Evolutionary conservation across 2,329 filamentous ascomycete species (phyloP), one percentile per base, ranked within the genome.

Genomic region (Tothia fuscella): DNA sequence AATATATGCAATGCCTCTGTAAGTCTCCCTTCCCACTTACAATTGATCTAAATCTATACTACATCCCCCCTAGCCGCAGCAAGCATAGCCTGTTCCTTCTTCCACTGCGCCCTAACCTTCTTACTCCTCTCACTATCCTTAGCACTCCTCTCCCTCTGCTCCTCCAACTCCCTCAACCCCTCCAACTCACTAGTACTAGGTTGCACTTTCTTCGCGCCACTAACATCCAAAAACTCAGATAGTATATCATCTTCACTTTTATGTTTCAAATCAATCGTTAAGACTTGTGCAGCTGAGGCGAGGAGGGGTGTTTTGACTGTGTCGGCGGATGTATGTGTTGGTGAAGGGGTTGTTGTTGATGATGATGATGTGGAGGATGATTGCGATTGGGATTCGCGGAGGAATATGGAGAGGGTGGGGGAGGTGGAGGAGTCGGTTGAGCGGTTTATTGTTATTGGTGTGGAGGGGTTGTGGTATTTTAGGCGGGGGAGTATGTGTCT

Each of bases 401-500:
- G n/a, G n/a, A n/a, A n/a, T n/a, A n/a, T n/a, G n/a, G n/a, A n/a
- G n/a, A n/a, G n/a, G n/a, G n/a, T n/a, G n/a, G n/a, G n/a, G 48
- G 45, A 80, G 73, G 63, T 80, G 80, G 51, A 88, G 67, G 46
- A 74, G 77, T 63, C 87, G 67, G 35, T 66, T 69, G 12, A 82
- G 74, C 5, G 72, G 65, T 17, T 67, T 67, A 4, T 66, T 59
- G 83, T 78, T 73, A 96, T 93, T 32, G 81, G 76, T 34, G 95
- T 62, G 10, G 77, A 66, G 1, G 91, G 91, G 60, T 98, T 98
- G 71, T 93, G 82, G 67, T 80, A 98, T 71, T 98, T 95, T 50
- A 98, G 70, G 44, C 85, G 77, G 17, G 85, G 84, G 36, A 96
- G 78, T 57, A 78, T 81, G 46, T 79, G 69, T 49, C 74, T 77